These are phyloP conservation scores for Cyberlindnera saturnus DNA, from an alignment of 805 yeast genomes.

Conservation along the genomic window DNA sequence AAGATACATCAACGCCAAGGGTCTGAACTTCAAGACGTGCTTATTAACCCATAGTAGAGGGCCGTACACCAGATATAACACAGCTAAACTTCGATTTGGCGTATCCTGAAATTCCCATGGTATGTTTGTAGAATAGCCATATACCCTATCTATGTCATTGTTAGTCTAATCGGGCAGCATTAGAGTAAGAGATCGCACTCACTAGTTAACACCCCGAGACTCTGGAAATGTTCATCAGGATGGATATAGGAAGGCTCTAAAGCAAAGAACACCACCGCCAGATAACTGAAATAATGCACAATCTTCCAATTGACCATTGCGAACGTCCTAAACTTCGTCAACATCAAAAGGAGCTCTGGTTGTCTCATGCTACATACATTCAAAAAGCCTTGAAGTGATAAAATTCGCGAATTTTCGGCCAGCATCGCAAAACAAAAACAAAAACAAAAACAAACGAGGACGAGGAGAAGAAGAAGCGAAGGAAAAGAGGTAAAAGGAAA, in stretches of 20 bases:
- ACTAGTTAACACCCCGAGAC: slow-evolving; percentile 64
- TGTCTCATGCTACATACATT: no score
- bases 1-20: slow-evolving; percentile 46
- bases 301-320: slow-evolving; percentile 13
- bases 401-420: no score
- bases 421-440: no score
- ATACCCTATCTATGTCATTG: slow-evolving; percentile 22
- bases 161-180: background rate
- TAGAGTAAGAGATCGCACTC: slow-evolving; percentile 10
- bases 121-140: slow-evolving; percentile 36
- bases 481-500: background rate
- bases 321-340: background rate
- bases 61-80: slow-evolving; percentile 62
- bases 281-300: slow-evolving; percentile 19
- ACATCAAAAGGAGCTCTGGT: no score
- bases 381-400: no score
- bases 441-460: no score
- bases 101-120: slow-evolving; percentile 78
- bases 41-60: slow-evolving; percentile 46
- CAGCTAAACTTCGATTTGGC: slow-evolving; percentile 69
- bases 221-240: slow-evolving; percentile 96
- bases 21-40: slow-evolving; percentile 29
- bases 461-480: no score
- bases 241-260: slow-evolving; percentile 81
- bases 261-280: slow-evolving; percentile 43